Evolutionary conservation across 2,329 filamentous ascomycete genomes (phyloP), one percentile per base, ranked within the genome.

Genomic region (Shiraia bambusicola): DNA sequence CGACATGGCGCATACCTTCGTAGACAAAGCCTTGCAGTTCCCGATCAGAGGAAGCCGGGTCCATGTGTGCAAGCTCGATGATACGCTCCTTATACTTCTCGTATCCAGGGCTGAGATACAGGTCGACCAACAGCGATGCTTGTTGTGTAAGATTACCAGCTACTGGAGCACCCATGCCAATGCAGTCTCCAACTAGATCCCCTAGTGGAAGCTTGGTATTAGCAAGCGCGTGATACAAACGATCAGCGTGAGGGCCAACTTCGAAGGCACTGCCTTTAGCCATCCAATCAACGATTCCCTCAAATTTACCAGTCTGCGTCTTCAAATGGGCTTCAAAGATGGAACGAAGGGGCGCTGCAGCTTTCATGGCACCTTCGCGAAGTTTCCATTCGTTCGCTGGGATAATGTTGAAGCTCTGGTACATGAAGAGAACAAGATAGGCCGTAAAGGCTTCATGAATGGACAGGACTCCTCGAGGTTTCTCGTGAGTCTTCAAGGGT

Each of bases 261-360:
- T 76, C 78, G 37, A 79, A 74, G 15, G 79, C 70, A 68, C 85
- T 86, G 54, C 59, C 61, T 33, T 64, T 63, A 16, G 61, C 61
- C 49, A 63, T 56, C 59, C 58, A 63, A 40, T 63, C 58, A 6
- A 88, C 80, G 4, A 85, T 71, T 13, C 79, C 74, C 47, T 64
- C 60, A 3, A 56, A 47, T 75, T 74, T 2, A 79, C 80, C 9
- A 76, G 79, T 54, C 81, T 77, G 22, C 76, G 76, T 41, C 87
- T 71, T 4, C 80, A 77, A 66, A 82, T 91, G 6, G 77, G 82
- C 67, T 83, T 86, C 52, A 76, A 78, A 0, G 80, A 55, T 92
- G 84, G 6, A 81, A 65, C 61, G 86, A 79, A 58, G 81, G 76
- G 72, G 86, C 86, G 48, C 88, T 76, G 59, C 77, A 75, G 12